phyloP scores from a whole-genome alignment of 768 basidiomycete genomes.

The Lactarius indigo region DNA sequence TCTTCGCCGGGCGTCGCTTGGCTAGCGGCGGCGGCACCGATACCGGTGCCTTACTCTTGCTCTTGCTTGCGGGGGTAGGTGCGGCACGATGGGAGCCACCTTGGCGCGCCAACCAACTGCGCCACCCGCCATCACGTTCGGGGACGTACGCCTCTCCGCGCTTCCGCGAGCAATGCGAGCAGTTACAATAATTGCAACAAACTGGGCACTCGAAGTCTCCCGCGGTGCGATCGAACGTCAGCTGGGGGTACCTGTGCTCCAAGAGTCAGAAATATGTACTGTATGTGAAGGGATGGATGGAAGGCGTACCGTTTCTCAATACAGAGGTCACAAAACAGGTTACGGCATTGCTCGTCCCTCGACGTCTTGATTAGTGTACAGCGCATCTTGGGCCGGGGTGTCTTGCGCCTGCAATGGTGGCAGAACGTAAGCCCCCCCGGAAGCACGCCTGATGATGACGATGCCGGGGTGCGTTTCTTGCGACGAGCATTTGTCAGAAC shows the following conservation, averaged over 20 bases:
- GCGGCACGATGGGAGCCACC: background rate
- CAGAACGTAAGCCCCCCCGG: background rate
- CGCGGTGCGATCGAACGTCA: constrained; percentile 35
- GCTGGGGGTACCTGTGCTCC: constrained; percentile 38
- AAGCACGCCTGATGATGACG: background rate
- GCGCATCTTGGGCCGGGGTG: constrained; percentile 12
- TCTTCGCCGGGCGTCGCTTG: no score
- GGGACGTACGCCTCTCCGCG: constrained; percentile 48
- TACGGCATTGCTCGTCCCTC: background rate
- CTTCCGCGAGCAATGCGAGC: constrained; percentile 41
- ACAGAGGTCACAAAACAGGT: constrained; percentile 17
- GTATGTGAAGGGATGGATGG: background rate
- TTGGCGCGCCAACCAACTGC: constrained; percentile 7
- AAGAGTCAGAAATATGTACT: background rate
- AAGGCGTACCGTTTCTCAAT: constrained; percentile 23
- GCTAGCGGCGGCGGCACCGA: no score
- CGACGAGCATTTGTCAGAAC: background rate
- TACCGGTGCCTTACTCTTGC: no score
- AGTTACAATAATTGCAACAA: constrained; percentile 47
- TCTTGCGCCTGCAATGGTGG: constrained; percentile 21
- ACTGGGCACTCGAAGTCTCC: constrained; percentile 41
- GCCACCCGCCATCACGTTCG: constrained; percentile 28
- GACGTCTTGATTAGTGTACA: constrained; percentile 4
- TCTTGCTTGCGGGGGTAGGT: background rate
- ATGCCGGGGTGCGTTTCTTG: background rate